Percentiles rank a stretch among this genome's conserved stretches.
These are phyloP conservation scores for Magnolia kwangsiensis DNA, from an alignment of 164 flowering plant genomes.

Conservation along the genomic window DNA sequence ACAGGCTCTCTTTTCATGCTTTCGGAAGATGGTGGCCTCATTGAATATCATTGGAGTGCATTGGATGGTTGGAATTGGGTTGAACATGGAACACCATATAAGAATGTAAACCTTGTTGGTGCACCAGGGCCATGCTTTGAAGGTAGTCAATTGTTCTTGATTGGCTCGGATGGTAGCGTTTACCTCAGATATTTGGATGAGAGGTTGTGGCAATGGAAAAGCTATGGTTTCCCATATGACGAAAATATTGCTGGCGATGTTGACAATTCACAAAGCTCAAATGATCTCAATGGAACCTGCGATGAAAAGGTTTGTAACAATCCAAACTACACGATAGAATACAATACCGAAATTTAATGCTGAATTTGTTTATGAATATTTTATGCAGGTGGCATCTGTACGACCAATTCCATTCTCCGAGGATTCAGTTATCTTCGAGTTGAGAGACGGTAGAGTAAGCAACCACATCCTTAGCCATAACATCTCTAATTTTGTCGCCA, in stretches of 20 bases:
- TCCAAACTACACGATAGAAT: not conserved
- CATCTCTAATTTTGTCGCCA: not conserved
- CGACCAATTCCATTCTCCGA: slow-evolving; percentile 71
- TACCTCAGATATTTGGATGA: slow-evolving; percentile 62
- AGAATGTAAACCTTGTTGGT: slow-evolving; percentile 48
- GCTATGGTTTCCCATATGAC: slow-evolving; percentile 49
- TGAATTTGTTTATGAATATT: not conserved
- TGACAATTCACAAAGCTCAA: slow-evolving; percentile 5
- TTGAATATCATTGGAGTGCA: slow-evolving; percentile 73
- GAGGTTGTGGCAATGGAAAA: slow-evolving; percentile 71
- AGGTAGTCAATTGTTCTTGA: slow-evolving; percentile 58
- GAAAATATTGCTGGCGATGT: slow-evolving; percentile 5
- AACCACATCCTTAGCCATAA: not conserved
- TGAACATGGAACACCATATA: slow-evolving; percentile 76
- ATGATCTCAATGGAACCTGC: slow-evolving; percentile 32
- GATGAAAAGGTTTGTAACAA: slow-evolving; percentile 54
- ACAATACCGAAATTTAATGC: not conserved
- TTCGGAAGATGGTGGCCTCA: slow-evolving; percentile 66
- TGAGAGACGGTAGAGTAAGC: slow-evolving; percentile 81
- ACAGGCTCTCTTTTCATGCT: slow-evolving; percentile 79
- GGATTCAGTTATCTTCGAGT: slow-evolving; percentile 60
- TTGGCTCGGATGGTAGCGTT: slow-evolving; percentile 80
- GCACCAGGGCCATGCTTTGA: slow-evolving; percentile 75
- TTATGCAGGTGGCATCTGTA: slow-evolving; percentile 56
- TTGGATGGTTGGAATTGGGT: slow-evolving; percentile 85